Evolutionary conservation across 192 early-diverging fungal species (phyloP), one percentile per base, ranked within the genome.

Genomic region (Coemansia sp.): DNA sequence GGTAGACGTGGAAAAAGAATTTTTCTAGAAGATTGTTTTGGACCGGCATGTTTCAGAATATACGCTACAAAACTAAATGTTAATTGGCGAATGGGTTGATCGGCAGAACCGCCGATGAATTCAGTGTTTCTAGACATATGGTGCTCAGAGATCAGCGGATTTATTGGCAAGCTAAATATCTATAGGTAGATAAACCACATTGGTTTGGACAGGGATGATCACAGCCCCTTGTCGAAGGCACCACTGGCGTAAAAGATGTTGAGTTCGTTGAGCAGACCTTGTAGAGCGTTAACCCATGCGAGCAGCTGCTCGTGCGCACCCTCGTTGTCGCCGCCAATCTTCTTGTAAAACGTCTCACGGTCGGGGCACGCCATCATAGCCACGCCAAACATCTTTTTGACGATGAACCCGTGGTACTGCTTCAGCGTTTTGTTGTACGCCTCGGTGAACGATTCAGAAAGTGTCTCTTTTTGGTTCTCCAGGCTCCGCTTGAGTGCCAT

Each of bases 341-440:
- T 93, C 25, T 80, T 82, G 73, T 93, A 98, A 76, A 98, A 97
- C 61, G 89, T 87, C 40, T 84, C 84, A 55, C 94, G 92, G 64
- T 86, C 85, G 20, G 96, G 96, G 75, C 94, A 97, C 10, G 92
- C 92, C 68, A 87, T 87, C 94, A 98, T 97, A 8, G 71, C 71
- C 79, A 91, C 82, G 56, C 70, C 36, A 63, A 93, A 93, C 48
- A 87, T 76, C 4, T 84, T 84, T 53, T 84, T 83, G 63, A 91
- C 77, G 24, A 93, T 42, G 57, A 90, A 82, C 61, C 83, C 75
- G 70, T 93, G 91, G 79, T 75, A 85, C 74, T 85, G 81, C 59
- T 73, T 84, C 48, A 93, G 83, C 28, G 91, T 93, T 24, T 23
- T 64, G 58, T 83, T 81, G 70, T 93, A 93, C 25, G 90, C 84